These are phyloP conservation scores for Yamadazyma siamensis DNA, from an alignment of 1,139 yeast species.

Conservation along the genomic window DNA sequence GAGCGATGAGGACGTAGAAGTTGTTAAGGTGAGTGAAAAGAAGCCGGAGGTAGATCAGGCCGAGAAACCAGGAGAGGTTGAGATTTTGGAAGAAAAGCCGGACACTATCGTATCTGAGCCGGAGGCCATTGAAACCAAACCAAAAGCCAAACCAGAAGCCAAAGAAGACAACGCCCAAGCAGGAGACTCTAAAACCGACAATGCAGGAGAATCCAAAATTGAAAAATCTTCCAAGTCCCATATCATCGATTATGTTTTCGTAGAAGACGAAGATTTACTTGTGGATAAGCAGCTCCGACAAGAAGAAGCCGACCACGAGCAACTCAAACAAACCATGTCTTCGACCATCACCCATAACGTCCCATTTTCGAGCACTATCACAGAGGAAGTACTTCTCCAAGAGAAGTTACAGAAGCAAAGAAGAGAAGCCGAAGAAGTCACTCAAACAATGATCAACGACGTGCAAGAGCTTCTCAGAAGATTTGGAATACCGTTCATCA, in stretches of 20 bases:
- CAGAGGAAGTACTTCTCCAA: constrained; percentile 53
- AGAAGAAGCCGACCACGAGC: constrained; percentile 71
- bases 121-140: neutral
- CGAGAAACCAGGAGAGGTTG: neutral
- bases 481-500: constrained; percentile 90
- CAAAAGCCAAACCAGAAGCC: neutral
- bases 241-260: constrained; percentile 57
- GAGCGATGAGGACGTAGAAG: constrained; percentile 9
- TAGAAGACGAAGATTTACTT: constrained; percentile 73
- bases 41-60: neutral
- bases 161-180: neutral
- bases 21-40: constrained; percentile 5
- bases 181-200: neutral
- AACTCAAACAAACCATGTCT: constrained; percentile 52
- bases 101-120: too few species aligned
- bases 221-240: neutral
- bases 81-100: neutral
- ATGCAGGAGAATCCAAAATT: neutral
- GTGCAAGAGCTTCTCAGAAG: constrained; percentile 82
- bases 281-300: constrained; percentile 56
- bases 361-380: constrained; percentile 27
- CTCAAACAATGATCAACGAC: constrained; percentile 80
- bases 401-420: constrained; percentile 64
- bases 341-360: constrained; percentile 17
- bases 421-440: constrained; percentile 90